Evolutionary conservation across 257 asterid genomes (phyloP), one percentile per base, ranked within the genome.

Genomic region (Salvia rosmarinus): DNA sequence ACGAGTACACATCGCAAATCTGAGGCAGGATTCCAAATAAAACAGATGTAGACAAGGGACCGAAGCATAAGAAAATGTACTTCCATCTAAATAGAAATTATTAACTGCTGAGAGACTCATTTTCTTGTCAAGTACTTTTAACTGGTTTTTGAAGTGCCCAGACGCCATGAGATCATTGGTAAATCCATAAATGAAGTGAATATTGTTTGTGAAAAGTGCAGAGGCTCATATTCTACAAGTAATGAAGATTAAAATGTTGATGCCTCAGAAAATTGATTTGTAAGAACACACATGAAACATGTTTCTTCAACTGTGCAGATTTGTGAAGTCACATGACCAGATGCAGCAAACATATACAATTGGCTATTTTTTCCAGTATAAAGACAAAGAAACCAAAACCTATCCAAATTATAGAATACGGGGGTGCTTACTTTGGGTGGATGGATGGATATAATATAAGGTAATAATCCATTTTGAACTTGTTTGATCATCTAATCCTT

Each of bases 261-360:
- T 47, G 60, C n/a, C 23, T 28, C 64, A 25, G 14, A 39, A 52
- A 54, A 13, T 10, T 19, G 23, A 6, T 37, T 8, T 11, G 4
- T 6, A 23, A 39, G 59, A 39, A 56, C 8, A 42, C 34, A 11
- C 32, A 59, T 21, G 34, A 44, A 75, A 58, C 25, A 35, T 47
- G 43, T 57, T 59, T 46, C 46, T 23, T 54, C 44, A 1, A 63
- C 28, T n/a, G 39, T 17, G 64, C 62, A 50, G 28, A 62, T 37
- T 20, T 51, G 58, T 28, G 50, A 9, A 23, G 14, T 51, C 35
- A 34, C 46, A 17, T 67, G 17, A 6, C 39, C 21, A 64, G 1
- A 28, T 14, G 40, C 43, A 30, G 20, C 20, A 47, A 16, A 9
- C 58, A 19, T 17, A 6, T 3, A 28, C 20, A 57, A 43, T 44